Evolutionary conservation across 176 grass and related monocot species (phyloP).

Genomic region (Carex myosuroides): DNA sequence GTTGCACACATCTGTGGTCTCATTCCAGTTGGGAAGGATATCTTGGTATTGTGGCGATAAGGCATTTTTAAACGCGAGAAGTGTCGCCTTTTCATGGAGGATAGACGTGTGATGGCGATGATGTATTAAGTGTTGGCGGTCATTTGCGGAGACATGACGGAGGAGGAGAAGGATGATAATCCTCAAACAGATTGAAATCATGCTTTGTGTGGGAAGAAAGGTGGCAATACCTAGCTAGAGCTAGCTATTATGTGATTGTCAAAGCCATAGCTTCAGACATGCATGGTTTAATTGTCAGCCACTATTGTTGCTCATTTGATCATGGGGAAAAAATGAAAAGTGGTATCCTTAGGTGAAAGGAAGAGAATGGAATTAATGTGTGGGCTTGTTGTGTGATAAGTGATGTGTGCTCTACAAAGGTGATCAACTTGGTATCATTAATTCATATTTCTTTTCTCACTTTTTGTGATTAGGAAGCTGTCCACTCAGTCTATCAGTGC

Average conservation of each 20-base stretch:
- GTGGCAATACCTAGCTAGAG: neutral
- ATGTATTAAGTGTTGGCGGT: neutral
- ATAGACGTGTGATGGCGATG: slow-evolving; percentile 3
- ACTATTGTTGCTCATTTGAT: slow-evolving; percentile 10
- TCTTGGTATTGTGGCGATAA: slow-evolving; percentile 20
- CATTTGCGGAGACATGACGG: neutral
- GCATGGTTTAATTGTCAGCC: neutral
- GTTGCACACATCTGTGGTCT: slow-evolving; percentile 50
- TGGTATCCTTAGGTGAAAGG: neutral
- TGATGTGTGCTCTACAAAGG: neutral
- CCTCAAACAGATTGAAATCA: slow-evolving; percentile 34
- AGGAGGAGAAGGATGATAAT: slow-evolving; percentile 27
- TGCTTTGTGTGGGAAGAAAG: slow-evolving; percentile 16
- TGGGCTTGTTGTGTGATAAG: neutral
- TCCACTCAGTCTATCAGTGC: too few relatives aligned
- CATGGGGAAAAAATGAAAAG: neutral
- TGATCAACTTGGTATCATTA: neutral
- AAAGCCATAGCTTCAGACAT: neutral
- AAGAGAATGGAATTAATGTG: neutral
- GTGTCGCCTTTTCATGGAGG: slow-evolving; percentile 40
- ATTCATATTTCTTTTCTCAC: neutral
- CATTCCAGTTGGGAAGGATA: slow-evolving; percentile 56
- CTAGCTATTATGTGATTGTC: neutral
- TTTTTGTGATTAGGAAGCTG: too few relatives aligned
- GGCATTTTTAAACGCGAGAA: slow-evolving; percentile 51